Conservation (phyloP, 257 asterid genomes). For the Salvia hispanica region DNA sequence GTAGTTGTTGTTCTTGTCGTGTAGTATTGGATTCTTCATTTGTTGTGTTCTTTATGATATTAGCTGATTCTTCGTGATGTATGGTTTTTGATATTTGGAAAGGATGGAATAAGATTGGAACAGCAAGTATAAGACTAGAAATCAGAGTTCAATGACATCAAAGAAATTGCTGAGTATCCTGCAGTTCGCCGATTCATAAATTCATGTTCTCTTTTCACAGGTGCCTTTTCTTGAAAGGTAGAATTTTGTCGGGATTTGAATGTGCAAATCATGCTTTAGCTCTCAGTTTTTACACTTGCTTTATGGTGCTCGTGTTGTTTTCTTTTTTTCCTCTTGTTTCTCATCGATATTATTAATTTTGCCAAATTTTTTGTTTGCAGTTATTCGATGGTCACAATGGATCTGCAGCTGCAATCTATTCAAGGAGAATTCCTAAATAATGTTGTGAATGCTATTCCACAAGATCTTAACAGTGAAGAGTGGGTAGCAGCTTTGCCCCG, state of each 20-base stretch:
- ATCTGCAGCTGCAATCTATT: slow-evolving; percentile 91
- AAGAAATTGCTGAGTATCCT: neutral
- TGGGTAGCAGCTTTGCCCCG: slow-evolving; percentile 89
- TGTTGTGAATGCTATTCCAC: slow-evolving; percentile 78
- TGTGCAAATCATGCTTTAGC: neutral
- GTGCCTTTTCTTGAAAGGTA: neutral
- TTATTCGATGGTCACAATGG: slow-evolving; percentile 98
- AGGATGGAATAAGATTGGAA: slow-evolving; percentile 6
- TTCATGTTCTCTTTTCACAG: neutral
- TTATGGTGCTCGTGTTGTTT: too few relatives aligned
- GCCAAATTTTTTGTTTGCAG: slow-evolving; percentile 47
- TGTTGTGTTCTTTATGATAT: neutral
- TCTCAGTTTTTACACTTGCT: too few relatives aligned
- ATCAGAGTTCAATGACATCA: neutral
- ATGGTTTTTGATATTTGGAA: neutral
- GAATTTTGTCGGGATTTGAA: neutral
- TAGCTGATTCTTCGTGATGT: slow-evolving; percentile 8
- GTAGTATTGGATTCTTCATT: slow-evolving; percentile 24
- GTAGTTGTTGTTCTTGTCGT: slow-evolving; percentile 4
- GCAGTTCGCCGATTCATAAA: slow-evolving; percentile 2
- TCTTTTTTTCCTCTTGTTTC: neutral
- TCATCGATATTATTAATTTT: slow-evolving; percentile 18
- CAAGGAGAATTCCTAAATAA: slow-evolving; percentile 89
- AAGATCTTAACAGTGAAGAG: slow-evolving; percentile 84
- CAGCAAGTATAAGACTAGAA: neutral